phyloP scores from a whole-genome alignment of 78 protist species.

The Protostelium mycophagum region DNA sequence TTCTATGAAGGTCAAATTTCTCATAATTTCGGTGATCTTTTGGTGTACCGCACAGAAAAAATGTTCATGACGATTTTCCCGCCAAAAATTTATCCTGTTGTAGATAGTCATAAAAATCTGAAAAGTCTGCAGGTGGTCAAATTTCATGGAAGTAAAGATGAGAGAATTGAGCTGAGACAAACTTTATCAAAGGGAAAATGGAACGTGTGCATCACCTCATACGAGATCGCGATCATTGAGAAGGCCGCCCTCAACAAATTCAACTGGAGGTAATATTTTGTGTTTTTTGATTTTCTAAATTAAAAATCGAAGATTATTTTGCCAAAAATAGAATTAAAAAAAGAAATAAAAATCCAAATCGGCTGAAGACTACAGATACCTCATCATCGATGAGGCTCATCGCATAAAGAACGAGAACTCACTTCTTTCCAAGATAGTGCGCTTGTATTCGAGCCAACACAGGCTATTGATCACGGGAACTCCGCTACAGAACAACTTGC shows the following conservation, averaged over 20 bases:
- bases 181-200: slow-evolving; percentile 47
- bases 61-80: too few relatives aligned
- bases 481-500: slow-evolving; percentile 96
- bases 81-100: too few relatives aligned
- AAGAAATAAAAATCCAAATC: too few relatives aligned
- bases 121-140: slow-evolving; percentile 31
- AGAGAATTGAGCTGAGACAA: slow-evolving; percentile 57
- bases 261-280: slow-evolving; percentile 61
- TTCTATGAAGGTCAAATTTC: slow-evolving; percentile 18
- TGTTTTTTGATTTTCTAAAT: too few relatives aligned
- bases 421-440: slow-evolving; percentile 52
- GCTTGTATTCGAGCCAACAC: slow-evolving; percentile 47
- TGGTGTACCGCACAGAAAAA: too few relatives aligned
- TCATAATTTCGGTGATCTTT: too few relatives aligned
- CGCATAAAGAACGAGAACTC: slow-evolving; percentile 97
- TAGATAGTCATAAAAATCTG: too few relatives aligned
- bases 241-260: slow-evolving; percentile 69
- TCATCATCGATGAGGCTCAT: slow-evolving; percentile 98
- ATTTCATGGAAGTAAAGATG: slow-evolving; percentile 85
- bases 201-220: slow-evolving; percentile 89
- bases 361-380: slow-evolving; percentile 26
- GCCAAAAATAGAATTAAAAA: too few relatives aligned
- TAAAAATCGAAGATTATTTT: too few relatives aligned
- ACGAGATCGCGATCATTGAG: slow-evolving; percentile 86
- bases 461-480: slow-evolving; percentile 96